These are phyloP conservation scores for Amanita phalloides DNA, from an alignment of 768 basidiomycete genomes.

Conservation along the genomic window DNA sequence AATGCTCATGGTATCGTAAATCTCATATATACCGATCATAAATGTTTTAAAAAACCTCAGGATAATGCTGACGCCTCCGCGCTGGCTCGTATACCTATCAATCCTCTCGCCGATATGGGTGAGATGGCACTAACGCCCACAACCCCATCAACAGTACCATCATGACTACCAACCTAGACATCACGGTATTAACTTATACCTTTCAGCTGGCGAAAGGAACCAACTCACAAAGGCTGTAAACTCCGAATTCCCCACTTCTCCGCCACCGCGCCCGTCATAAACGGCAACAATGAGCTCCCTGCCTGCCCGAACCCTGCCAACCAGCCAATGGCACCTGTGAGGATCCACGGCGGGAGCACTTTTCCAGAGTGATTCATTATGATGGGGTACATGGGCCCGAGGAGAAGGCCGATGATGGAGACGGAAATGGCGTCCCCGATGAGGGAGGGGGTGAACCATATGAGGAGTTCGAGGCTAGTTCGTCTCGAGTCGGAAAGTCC, in stretches of 20 bases:
- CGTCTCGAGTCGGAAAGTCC: background rate
- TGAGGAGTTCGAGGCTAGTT: constrained; percentile 45
- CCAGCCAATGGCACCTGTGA: constrained; percentile 58
- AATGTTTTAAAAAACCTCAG: too few species aligned
- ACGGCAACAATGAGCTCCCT: constrained; percentile 62
- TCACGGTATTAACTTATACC: background rate
- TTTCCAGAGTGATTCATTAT: constrained; percentile 61
- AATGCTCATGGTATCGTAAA: too few species aligned
- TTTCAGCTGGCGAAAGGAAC: background rate
- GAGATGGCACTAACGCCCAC: constrained; percentile 40
- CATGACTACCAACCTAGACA: constrained; percentile 43
- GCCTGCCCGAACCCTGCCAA: constrained; percentile 61
- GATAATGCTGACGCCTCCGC: too few species aligned
- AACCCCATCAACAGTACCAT: constrained; percentile 47
- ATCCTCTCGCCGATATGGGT: constrained; percentile 9
- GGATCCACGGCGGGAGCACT: constrained; percentile 60
- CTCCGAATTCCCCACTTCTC: constrained; percentile 48
- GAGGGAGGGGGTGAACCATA: constrained; percentile 63
- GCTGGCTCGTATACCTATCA: background rate
- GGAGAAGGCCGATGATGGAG: constrained; percentile 50
- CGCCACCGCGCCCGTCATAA: constrained; percentile 62
- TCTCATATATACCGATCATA: too few species aligned
- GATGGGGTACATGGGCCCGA: constrained; percentile 73
- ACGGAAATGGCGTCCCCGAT: constrained; percentile 56
- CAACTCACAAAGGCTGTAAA: constrained; percentile 50